Conservation (phyloP, 306 rosid species). For the Glycine latifolia region DNA sequence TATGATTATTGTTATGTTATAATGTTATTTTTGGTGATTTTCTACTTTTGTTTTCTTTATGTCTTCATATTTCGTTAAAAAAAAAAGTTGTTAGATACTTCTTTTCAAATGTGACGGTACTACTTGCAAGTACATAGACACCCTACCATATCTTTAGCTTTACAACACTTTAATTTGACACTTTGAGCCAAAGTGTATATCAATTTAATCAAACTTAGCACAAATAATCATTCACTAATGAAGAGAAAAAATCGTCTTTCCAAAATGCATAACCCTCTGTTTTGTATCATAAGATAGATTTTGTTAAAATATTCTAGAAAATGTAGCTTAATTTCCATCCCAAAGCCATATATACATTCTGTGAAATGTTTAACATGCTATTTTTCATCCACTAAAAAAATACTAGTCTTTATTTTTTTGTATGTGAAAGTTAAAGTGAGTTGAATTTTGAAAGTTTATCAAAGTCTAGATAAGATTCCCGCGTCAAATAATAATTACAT, state of each 20-base stretch:
- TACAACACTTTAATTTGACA: slow-evolving; percentile 31
- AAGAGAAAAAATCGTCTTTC: background rate
- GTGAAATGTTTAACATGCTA: no score
- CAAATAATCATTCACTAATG: slow-evolving; percentile 7
- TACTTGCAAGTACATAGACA: slow-evolving; percentile 52
- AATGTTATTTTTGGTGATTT: slow-evolving; percentile 19
- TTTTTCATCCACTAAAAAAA: no score
- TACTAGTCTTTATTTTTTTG: no score
- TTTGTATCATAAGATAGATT: background rate
- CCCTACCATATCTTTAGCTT: slow-evolving; percentile 42
- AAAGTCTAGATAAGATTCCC: no score
- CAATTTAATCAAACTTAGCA: slow-evolving; percentile 25
- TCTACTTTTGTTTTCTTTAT: slow-evolving; percentile 21
- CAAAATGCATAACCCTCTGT: background rate
- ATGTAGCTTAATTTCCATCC: background rate
- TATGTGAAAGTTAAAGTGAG: no score
- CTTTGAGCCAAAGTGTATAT: background rate
- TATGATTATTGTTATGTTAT: background rate
- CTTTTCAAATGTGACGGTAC: slow-evolving; percentile 45
- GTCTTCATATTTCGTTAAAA: slow-evolving; percentile 20
- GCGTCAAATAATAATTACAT: no score
- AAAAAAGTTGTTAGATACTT: slow-evolving; percentile 50
- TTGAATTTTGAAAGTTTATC: no score
- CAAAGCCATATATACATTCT: background rate
- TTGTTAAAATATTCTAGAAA: background rate